Evolutionary conservation across 441 rosid genomes (phyloP).

Genomic region (Populus hybrid): DNA sequence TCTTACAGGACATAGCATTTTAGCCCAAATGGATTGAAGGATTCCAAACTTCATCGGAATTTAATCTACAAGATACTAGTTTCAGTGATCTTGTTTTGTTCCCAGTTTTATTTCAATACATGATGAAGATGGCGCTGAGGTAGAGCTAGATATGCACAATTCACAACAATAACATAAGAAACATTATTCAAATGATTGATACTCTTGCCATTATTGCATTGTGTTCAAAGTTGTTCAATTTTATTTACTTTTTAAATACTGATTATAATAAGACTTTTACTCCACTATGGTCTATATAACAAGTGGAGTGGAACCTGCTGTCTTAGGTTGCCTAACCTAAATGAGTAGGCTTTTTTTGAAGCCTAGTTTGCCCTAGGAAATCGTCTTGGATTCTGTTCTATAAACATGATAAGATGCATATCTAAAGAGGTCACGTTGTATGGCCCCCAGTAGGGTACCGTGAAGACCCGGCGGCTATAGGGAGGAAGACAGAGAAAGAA

Average conservation of each 20-base stretch:
- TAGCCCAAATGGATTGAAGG: neutral
- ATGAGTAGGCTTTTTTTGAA: neutral
- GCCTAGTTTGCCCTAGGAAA: neutral
- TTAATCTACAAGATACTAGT: neutral
- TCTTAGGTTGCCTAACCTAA: neutral
- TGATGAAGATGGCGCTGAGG: neutral
- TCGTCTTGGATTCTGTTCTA: neutral
- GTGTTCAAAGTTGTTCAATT: neutral
- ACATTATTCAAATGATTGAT: neutral
- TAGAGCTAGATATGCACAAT: neutral
- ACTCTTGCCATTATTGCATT: neutral
- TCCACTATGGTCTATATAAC: neutral
- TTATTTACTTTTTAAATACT: neutral
- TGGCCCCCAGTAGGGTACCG: neutral
- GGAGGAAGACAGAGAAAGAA: neutral
- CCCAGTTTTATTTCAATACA: neutral
- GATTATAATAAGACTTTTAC: neutral
- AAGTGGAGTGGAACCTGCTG: neutral
- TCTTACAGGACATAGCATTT: neutral
- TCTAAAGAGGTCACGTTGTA: slow-evolving; percentile 17
- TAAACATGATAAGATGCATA: slow-evolving; percentile 25
- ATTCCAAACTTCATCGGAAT: neutral
- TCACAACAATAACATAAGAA: neutral
- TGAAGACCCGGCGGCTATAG: neutral
- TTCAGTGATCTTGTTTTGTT: neutral